Percentiles rank a stretch among this genome's conserved stretches.
Evolutionary conservation across 2,329 filamentous ascomycete genomes (phyloP).

Genomic region (Aspergillus sp.): DNA sequence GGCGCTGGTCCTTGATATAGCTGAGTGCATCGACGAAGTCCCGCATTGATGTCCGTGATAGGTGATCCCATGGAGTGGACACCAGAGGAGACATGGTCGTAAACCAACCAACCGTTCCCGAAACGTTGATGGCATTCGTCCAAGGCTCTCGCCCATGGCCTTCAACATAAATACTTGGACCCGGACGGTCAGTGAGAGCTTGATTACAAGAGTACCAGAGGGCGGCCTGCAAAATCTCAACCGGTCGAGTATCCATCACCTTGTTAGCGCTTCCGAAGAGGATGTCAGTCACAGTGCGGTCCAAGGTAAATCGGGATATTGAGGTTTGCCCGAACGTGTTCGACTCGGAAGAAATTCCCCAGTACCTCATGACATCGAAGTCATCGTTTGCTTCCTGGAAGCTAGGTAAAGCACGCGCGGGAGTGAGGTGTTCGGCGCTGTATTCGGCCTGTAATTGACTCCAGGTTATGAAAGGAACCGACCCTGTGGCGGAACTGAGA

Average conservation of each 20-base stretch:
- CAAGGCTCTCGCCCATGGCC: conserved; percentile 14
- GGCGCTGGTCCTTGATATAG: conserved; percentile 8
- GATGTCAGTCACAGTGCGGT: not conserved
- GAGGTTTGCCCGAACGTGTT: not conserved
- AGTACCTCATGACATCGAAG: not conserved
- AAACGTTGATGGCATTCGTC: conserved; percentile 2
- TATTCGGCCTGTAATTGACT: not conserved
- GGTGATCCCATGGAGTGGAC: not conserved
- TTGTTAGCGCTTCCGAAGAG: conserved; percentile 1
- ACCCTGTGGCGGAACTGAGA: not conserved
- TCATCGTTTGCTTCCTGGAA: not conserved
- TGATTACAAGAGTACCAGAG: not conserved
- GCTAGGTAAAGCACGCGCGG: not conserved
- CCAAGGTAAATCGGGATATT: not conserved
- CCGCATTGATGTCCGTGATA: not conserved
- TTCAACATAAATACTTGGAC: conserved; percentile 11
- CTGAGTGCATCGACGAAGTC: not conserved
- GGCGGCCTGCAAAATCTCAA: conserved; percentile 11
- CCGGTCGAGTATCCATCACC: not conserved
- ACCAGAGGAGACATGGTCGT: conserved; percentile 5
- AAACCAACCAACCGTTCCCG: conserved; percentile 6
- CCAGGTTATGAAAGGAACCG: not conserved
- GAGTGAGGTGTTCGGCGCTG: not conserved
- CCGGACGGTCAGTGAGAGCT: not conserved
- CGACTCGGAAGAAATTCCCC: not conserved